phyloP scores from a whole-genome alignment of 331 rosid species.

The Cucumis variabilis region DNA sequence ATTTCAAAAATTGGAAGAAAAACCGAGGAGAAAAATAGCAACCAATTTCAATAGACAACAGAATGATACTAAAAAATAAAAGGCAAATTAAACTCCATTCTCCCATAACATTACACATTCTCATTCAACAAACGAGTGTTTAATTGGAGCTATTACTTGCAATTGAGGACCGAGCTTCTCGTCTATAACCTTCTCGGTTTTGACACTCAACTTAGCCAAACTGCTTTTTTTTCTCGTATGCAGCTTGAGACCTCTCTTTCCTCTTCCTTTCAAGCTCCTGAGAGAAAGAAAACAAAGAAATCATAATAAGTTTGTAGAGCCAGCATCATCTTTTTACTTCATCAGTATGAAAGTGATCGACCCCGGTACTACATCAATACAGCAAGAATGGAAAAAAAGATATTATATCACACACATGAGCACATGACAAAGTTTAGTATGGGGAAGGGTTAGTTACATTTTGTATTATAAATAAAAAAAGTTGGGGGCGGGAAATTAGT shows the following conservation, averaged over 20 bases:
- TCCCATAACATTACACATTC: constrained; percentile 24
- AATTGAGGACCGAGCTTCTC: constrained; percentile 76
- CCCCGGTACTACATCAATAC: too few relatives aligned
- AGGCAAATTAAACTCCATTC: constrained; percentile 30
- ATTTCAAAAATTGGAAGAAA: neutral
- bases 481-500: too few relatives aligned
- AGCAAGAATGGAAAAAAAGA: too few relatives aligned
- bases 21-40: neutral
- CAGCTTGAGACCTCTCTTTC: constrained; percentile 64
- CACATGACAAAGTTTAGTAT: too few relatives aligned
- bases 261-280: constrained; percentile 87
- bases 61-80: constrained; percentile 24
- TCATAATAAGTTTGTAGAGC: neutral
- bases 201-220: constrained; percentile 65
- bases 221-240: constrained; percentile 82
- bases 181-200: constrained; percentile 66
- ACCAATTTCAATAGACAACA: constrained; percentile 3
- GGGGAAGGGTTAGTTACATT: too few relatives aligned
- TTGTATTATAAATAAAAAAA: too few relatives aligned
- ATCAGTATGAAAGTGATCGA: too few relatives aligned
- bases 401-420: too few relatives aligned
- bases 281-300: neutral
- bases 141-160: constrained; percentile 68
- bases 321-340: neutral
- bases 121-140: constrained; percentile 45